Percentiles rank a stretch among this genome's conserved stretches.
Evolutionary conservation across 495 filamentous ascomycete species (phyloP).

Genomic region (Tuber borchii): DNA sequence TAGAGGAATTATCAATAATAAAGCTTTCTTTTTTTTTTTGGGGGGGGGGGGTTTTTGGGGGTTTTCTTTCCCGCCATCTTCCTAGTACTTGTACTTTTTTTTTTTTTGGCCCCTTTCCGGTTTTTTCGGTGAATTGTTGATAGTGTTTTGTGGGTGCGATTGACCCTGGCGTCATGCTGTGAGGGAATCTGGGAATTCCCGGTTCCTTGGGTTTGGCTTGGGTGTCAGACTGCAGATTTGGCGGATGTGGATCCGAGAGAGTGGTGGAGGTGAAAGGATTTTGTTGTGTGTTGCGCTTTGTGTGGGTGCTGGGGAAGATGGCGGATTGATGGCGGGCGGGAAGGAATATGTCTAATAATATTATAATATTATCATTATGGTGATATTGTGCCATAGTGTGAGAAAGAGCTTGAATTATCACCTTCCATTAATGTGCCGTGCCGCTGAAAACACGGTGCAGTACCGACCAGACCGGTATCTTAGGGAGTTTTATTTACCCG

Average conservation of each 20-base stretch:
- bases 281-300: background rate
- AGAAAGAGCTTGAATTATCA: background rate
- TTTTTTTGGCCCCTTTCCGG: background rate
- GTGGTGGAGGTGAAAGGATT: background rate
- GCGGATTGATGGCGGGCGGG: background rate
- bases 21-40: background rate
- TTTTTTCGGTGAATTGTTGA: background rate
- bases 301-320: background rate
- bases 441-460: background rate
- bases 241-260: background rate
- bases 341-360: background rate
- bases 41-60: too few relatives aligned
- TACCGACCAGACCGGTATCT: background rate
- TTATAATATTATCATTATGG: background rate
- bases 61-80: background rate
- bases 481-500: background rate
- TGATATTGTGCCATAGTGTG: background rate
- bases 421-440: background rate
- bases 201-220: background rate
- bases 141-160: background rate
- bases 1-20: constrained; percentile 1
- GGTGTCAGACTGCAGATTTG: background rate
- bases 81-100: too few relatives aligned
- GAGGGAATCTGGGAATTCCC: background rate
- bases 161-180: background rate